Evolutionary conservation across 2,329 filamentous ascomycete genomes (phyloP).

Genomic region (Xylariaceae sp.): DNA sequence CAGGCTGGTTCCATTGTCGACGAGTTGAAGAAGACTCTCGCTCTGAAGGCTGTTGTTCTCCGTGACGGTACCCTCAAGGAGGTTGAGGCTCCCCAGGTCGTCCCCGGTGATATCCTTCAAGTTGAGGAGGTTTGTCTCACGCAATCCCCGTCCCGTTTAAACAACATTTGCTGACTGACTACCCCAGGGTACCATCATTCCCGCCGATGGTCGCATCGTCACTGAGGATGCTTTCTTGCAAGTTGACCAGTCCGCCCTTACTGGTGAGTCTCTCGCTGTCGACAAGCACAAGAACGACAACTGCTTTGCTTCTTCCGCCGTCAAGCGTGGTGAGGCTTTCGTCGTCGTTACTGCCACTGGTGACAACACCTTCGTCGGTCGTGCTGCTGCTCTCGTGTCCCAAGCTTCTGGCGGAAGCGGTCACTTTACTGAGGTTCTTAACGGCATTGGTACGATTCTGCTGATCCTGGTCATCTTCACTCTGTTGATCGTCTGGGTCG

Average conservation of each 20-base stretch:
- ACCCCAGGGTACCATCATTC: conserved; percentile 72
- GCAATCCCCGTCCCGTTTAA: background rate
- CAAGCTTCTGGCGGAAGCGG: conserved; percentile 69
- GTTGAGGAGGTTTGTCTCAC: conserved; percentile 59
- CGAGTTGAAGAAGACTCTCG: conserved; percentile 84
- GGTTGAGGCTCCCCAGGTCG: conserved; percentile 77
- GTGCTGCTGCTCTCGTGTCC: conserved; percentile 80
- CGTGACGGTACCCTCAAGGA: conserved; percentile 76
- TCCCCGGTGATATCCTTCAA: conserved; percentile 85
- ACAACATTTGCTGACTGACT: conserved; percentile 16
- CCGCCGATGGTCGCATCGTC: conserved; percentile 81
- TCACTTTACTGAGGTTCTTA: conserved; percentile 88
- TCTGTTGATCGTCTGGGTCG: conserved; percentile 78
- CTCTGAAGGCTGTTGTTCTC: conserved; percentile 81
- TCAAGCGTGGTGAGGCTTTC: conserved; percentile 87
- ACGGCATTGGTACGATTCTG: conserved; percentile 78
- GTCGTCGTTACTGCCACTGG: conserved; percentile 79
- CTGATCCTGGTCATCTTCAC: conserved; percentile 78
- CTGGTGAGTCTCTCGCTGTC: conserved; percentile 85
- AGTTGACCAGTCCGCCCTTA: conserved; percentile 89
- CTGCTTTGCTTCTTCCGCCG: conserved; percentile 79
- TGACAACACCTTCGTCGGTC: conserved; percentile 87
- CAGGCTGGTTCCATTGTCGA: conserved; percentile 89
- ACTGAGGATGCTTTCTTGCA: conserved; percentile 82
- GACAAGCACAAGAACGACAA: conserved; percentile 80